These are phyloP conservation scores for Agaricus subrufescens DNA, from an alignment of 768 basidiomycete genomes.

Conservation along the genomic window DNA sequence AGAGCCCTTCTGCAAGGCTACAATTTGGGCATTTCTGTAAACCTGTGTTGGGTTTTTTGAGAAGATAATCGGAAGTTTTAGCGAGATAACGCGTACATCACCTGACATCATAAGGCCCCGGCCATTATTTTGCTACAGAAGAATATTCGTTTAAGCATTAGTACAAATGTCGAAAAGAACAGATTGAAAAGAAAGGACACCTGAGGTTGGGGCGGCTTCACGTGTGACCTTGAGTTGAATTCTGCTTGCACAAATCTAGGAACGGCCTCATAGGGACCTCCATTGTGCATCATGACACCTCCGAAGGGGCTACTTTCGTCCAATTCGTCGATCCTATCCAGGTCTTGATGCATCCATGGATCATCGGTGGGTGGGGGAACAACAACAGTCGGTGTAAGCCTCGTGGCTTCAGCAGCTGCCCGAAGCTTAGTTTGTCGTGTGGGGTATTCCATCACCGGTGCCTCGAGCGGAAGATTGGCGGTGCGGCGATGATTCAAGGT, in stretches of 20 bases:
- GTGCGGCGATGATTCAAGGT: not conserved
- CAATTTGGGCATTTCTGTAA: constrained; percentile 25
- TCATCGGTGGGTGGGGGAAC: constrained; percentile 14
- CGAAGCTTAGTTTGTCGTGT: constrained; percentile 18
- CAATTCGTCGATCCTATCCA: constrained; percentile 75
- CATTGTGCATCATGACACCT: constrained; percentile 51
- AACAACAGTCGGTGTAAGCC: constrained; percentile 6
- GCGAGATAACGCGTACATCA: constrained; percentile 6
- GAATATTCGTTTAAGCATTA: not conserved
- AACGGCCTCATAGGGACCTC: constrained; percentile 71
- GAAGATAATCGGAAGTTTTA: not conserved
- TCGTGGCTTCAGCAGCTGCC: constrained; percentile 15
- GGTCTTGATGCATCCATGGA: constrained; percentile 20
- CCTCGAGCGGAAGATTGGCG: not conserved
- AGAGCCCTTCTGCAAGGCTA: constrained; percentile 28
- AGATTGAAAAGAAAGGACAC: not conserved
- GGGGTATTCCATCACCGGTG: constrained; percentile 4
- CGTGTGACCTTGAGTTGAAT: constrained; percentile 10
- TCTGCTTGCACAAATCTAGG: constrained; percentile 25
- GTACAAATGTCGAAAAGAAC: too few relatives aligned
- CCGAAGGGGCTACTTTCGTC: constrained; percentile 75
- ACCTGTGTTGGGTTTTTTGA: constrained; percentile 15
- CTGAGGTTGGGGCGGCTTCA: not conserved
- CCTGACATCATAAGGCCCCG: not conserved
- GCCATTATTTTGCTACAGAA: not conserved